Conservation (phyloP, 345 rosid genomes). For the Aquilaria sinensis region DNA sequence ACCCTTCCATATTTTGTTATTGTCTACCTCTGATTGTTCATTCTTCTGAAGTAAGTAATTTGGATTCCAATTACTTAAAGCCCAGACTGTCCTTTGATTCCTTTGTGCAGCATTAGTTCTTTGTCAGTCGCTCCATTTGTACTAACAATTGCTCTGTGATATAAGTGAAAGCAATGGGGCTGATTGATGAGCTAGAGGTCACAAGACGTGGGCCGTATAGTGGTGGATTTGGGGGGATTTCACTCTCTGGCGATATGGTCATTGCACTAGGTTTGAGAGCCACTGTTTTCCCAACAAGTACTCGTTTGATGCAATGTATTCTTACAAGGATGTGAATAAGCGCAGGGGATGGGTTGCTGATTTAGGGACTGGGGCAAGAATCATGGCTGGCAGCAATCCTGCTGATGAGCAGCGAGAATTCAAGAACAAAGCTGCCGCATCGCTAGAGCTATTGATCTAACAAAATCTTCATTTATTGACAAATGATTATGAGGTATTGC, state of each 20-base stretch:
- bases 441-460: slow-evolving; percentile 89
- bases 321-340: slow-evolving; percentile 56
- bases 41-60: background rate
- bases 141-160: background rate
- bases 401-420: slow-evolving; percentile 91
- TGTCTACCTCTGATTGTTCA: background rate
- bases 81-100: background rate
- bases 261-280: slow-evolving; percentile 82
- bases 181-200: slow-evolving; percentile 81
- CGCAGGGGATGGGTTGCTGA: slow-evolving; percentile 90
- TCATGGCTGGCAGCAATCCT: slow-evolving; percentile 86
- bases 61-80: background rate
- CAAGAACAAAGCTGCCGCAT: slow-evolving; percentile 96
- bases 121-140: background rate
- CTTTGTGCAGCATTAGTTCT: background rate
- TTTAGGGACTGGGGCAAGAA: slow-evolving; percentile 91
- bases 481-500: slow-evolving; percentile 12
- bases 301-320: slow-evolving; percentile 73
- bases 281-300: slow-evolving; percentile 64
- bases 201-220: slow-evolving; percentile 90
- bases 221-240: slow-evolving; percentile 93
- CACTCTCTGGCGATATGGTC: slow-evolving; percentile 91
- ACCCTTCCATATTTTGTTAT: background rate
- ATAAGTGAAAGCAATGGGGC: slow-evolving; percentile 96
- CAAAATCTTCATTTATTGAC: slow-evolving; percentile 76